A percentile compares a stretch with the other conserved stretches of the same genome.
Evolutionary conservation across 352 stramenopile genomes (phyloP).

Genomic region (Lagenidium giganteum): DNA sequence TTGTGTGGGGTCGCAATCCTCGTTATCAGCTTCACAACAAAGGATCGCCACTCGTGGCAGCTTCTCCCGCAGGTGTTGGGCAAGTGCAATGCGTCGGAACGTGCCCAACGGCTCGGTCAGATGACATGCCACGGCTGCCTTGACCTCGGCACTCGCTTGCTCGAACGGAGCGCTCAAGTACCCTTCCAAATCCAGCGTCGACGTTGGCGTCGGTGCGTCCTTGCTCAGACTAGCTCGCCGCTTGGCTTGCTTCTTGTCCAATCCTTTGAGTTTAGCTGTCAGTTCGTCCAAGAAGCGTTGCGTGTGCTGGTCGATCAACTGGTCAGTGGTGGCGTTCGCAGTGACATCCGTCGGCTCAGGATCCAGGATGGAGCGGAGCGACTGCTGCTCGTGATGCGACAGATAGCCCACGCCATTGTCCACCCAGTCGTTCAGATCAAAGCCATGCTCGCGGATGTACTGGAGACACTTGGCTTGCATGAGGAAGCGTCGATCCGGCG

Average conservation of each 20-base stretch:
- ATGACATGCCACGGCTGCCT: too few species aligned
- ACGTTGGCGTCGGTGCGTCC: too few species aligned
- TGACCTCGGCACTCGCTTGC: constrained; percentile 25
- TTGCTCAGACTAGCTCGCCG: too few species aligned
- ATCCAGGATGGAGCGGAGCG: too few species aligned
- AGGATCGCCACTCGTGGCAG: constrained; percentile 27
- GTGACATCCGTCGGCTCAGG: too few species aligned
- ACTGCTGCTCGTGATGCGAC: constrained; percentile 49
- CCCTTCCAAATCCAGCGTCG: constrained; percentile 10
- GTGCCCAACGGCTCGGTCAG: constrained; percentile 49
- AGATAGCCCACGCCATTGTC: constrained; percentile 52
- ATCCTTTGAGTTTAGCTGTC: too few species aligned
- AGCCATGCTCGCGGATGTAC: constrained; percentile 59
- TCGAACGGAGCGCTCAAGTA: constrained; percentile 8
- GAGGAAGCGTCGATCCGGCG: constrained; percentile 41
- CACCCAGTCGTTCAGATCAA: constrained; percentile 62
- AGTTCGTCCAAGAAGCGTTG: too few species aligned
- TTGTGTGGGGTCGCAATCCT: constrained; percentile 19
- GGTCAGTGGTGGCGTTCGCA: too few species aligned
- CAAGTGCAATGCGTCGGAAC: constrained; percentile 40
- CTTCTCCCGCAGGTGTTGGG: constrained; percentile 35
- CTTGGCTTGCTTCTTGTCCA: too few species aligned
- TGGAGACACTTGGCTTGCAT: constrained; percentile 63
- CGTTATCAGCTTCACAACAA: constrained; percentile 49
- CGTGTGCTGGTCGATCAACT: too few species aligned